These are phyloP conservation scores for Excoecaria agallocha DNA, from an alignment of 345 rosid species.

Conservation along the genomic window DNA sequence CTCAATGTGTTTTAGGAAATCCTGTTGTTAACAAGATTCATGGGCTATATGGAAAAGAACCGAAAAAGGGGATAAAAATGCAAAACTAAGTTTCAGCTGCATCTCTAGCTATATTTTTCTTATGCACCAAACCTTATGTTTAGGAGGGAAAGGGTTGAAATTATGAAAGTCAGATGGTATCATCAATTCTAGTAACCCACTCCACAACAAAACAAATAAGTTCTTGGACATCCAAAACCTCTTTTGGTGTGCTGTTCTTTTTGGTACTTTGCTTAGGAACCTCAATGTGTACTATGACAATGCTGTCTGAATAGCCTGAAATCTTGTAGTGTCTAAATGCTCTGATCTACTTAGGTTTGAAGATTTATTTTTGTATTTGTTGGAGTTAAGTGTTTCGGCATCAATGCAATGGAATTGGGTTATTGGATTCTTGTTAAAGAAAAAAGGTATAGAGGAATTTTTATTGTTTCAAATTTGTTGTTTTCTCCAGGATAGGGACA, in stretches of 20 bases:
- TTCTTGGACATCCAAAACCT: neutral
- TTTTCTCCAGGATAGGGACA: conserved; percentile 62
- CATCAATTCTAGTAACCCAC: neutral
- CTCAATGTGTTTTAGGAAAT: neutral
- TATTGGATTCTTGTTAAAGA: neutral
- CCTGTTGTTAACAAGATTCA: neutral
- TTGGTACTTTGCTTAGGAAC: neutral
- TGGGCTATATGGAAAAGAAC: neutral
- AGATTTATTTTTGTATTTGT: neutral
- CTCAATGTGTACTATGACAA: neutral
- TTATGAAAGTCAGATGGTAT: neutral
- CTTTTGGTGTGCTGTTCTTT: neutral
- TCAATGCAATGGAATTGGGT: neutral
- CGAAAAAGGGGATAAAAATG: neutral
- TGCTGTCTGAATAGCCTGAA: neutral
- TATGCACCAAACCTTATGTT: neutral
- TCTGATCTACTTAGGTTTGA: neutral
- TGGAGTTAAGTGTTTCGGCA: neutral
- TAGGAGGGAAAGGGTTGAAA: neutral
- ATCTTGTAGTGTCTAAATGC: neutral
- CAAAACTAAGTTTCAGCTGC: neutral
- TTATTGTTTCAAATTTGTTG: conserved; percentile 3
- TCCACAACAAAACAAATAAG: neutral
- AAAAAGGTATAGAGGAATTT: neutral
- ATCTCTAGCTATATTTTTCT: neutral